A percentile compares a stretch with the other conserved stretches of the same genome.
Evolutionary conservation across 1,284 basidiomycete genomes (phyloP).

Genomic region (Bondarzewia mesenterica): DNA sequence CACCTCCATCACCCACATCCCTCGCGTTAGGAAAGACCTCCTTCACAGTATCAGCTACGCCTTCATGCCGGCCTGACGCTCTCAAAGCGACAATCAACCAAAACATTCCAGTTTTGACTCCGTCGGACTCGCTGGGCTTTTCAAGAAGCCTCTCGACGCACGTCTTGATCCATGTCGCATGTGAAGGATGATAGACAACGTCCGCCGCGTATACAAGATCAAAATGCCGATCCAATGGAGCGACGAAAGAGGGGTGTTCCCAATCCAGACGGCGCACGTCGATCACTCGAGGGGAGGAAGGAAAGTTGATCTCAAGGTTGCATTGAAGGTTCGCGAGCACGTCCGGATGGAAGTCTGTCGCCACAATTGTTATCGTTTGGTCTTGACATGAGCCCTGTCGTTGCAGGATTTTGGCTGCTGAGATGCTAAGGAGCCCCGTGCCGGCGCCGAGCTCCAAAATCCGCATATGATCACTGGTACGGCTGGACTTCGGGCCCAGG

Average conservation of each 20-base stretch:
- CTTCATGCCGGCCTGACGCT: constrained; percentile 58
- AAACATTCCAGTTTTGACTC: constrained; percentile 37
- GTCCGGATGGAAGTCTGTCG: constrained; percentile 76
- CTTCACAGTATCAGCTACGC: constrained; percentile 49
- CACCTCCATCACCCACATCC: background rate
- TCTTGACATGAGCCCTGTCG: background rate
- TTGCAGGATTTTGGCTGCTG: constrained; percentile 50
- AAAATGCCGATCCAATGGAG: constrained; percentile 34
- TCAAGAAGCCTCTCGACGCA: constrained; percentile 47
- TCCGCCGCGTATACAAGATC: constrained; percentile 57
- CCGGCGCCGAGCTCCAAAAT: constrained; percentile 84
- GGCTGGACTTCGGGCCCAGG: constrained; percentile 13
- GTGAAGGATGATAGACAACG: constrained; percentile 62
- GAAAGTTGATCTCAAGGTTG: constrained; percentile 59
- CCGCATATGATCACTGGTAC: constrained; percentile 22
- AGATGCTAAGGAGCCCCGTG: constrained; percentile 77
- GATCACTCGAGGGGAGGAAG: constrained; percentile 17
- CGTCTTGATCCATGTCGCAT: constrained; percentile 56
- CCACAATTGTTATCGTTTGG: constrained; percentile 36
- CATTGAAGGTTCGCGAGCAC: constrained; percentile 65
- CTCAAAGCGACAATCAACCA: constrained; percentile 69
- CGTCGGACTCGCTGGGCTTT: constrained; percentile 18
- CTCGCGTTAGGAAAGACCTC: constrained; percentile 38
- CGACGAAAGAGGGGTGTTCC: constrained; percentile 37
- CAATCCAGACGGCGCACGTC: constrained; percentile 59